phyloP scores from a whole-genome alignment of 768 basidiomycete species.

The Mycena amicta region DNA sequence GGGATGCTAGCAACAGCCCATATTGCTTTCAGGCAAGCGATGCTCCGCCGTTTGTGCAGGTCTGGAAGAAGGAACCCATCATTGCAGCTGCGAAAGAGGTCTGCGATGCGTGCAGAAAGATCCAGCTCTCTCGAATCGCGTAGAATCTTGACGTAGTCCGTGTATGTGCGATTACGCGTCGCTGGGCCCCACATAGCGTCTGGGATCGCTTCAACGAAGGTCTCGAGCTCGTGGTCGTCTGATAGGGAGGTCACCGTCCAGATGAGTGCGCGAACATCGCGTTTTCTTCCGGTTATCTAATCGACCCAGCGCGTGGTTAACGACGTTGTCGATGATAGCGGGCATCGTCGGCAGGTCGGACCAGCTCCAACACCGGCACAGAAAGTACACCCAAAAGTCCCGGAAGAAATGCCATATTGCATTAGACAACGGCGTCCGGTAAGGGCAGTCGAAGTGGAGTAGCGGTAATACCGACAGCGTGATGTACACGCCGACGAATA shows the following conservation, averaged over 20 bases:
- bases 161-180: background rate
- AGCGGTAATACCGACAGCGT: conserved; percentile 12
- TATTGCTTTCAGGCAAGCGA: conserved; percentile 6
- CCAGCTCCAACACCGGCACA: background rate
- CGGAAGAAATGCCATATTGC: background rate
- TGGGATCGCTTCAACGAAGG: conserved; percentile 6
- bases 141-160: background rate
- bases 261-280: conserved; percentile 1
- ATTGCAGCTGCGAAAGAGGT: background rate
- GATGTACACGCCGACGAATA: conserved; percentile 5
- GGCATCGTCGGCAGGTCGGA: background rate
- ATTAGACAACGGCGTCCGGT: conserved; percentile 10
- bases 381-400: no score
- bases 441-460: conserved; percentile 15
- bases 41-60: background rate
- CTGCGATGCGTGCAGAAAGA: background rate
- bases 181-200: conserved; percentile 5
- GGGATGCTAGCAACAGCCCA: conserved; percentile 7
- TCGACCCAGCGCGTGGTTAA: background rate
- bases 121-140: background rate
- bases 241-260: conserved; percentile 2
- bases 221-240: conserved; percentile 7
- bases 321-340: background rate
- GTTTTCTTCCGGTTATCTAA: no score
- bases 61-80: background rate